phyloP scores from a whole-genome alignment of 495 filamentous ascomycete species.

The Annulohypoxylon nitens region DNA sequence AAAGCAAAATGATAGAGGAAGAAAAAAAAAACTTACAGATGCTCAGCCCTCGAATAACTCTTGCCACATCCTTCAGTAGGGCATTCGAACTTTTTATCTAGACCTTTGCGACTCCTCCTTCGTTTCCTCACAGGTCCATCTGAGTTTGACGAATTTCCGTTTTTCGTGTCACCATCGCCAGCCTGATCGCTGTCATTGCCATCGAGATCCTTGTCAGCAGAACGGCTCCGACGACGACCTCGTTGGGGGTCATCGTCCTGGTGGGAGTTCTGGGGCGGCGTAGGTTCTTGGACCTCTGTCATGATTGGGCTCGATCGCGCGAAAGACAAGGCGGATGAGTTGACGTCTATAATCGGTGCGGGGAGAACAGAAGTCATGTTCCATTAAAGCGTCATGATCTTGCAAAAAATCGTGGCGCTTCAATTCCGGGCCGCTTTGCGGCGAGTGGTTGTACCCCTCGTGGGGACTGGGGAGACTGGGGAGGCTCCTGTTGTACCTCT shows the following conservation, averaged over 20 bases:
- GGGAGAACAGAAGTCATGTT: conserved; percentile 64
- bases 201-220: conserved; percentile 60
- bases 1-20: not conserved
- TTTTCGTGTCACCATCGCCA: conserved; percentile 55
- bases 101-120: conserved; percentile 84
- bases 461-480: not conserved
- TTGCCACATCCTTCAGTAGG: conserved; percentile 91
- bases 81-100: conserved; percentile 96
- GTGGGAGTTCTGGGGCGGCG: conserved; percentile 57
- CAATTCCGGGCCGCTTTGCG: conserved; percentile 33
- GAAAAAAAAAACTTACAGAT: conserved; percentile 70
- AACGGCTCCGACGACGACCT: conserved; percentile 62
- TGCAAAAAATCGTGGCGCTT: conserved; percentile 40
- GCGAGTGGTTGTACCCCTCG: conserved; percentile 38
- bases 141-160: conserved; percentile 65
- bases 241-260: conserved; percentile 61
- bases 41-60: conserved; percentile 96
- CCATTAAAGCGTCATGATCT: conserved; percentile 48
- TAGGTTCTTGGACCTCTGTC: conserved; percentile 58
- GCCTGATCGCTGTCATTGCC: conserved; percentile 55
- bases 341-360: conserved; percentile 58
- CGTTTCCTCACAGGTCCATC: conserved; percentile 75
- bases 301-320: conserved; percentile 56
- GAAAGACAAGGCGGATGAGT: conserved; percentile 49
- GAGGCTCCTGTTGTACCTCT: conserved; percentile 29